phyloP scores from a whole-genome alignment of 257 asterid genomes.

The Echium plantagineum region DNA sequence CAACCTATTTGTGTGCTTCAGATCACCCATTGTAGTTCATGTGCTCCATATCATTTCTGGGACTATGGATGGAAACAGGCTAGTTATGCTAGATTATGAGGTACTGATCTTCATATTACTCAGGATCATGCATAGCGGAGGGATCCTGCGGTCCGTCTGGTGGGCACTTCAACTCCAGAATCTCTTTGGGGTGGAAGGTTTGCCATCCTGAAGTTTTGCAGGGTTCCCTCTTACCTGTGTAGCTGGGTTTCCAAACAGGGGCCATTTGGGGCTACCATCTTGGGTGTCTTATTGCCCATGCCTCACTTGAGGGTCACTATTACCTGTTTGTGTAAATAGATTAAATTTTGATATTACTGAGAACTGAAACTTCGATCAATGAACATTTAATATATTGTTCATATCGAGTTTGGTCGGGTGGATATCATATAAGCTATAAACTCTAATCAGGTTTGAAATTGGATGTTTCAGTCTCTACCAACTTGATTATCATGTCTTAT shows the following conservation, averaged over 20 bases:
- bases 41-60: conserved; percentile 9
- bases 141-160: conserved; percentile 37
- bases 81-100: conserved; percentile 12
- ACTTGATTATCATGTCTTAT: neutral
- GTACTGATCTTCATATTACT: conserved; percentile 31
- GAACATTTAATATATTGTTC: neutral
- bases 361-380: neutral
- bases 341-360: neutral
- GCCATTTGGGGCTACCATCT: neutral
- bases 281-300: neutral
- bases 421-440: neutral
- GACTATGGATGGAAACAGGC: conserved; percentile 16
- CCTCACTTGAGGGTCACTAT: neutral
- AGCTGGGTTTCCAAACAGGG: neutral
- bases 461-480: neutral
- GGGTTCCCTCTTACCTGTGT: neutral
- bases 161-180: conserved; percentile 26
- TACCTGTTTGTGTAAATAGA: neutral
- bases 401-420: neutral
- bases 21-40: conserved; percentile 2
- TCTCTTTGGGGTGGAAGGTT: conserved; percentile 30
- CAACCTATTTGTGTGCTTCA: conserved; percentile 1
- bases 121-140: conserved; percentile 33
- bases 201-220: conserved; percentile 17
- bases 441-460: neutral